Base-by-base conservation (phyloP, 306 rosid species). In the Begonia masoniana region DNA sequence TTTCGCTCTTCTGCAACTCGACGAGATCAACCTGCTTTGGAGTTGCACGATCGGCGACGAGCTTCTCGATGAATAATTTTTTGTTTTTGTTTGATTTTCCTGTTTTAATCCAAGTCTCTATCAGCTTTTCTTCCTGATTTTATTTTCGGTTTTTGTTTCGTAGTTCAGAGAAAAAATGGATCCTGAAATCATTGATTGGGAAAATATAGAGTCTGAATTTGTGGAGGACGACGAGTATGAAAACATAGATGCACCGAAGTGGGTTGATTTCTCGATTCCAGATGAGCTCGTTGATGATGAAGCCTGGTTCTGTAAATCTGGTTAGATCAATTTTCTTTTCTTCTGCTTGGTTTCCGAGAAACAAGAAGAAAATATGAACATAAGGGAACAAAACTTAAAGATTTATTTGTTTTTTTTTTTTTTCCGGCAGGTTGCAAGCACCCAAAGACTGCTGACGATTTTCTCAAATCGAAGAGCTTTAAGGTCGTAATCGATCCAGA, bases 111-210 rank as follows among this genome's bases (percentile, higher is more conserved):
- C 39, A 31, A 31, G 39, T 31, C 39, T 31, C 39, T 31, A 7
- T 31, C 39, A 6, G 39, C 39, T 6, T 31, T 31, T 31, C 49
- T 13, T 6, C 0, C 56, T 31, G 9, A 9, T 5, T 43, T 10
- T 12, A 9, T 47, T 55, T 43, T 17, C 35, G 15, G 3, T 14
- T 21, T 52, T 49, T 2, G 57, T 47, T 54, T 57, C 23, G 17
- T 49, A 71, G 76, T 16, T 49, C 56, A 13, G 55, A 17, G 14
- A 11, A n/a, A 55, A 45, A 47, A 80, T 81, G 84, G 81, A 77
- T 9, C 81, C 73, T 0, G 79, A 69, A 46, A 74, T 60, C 54
- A 69, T 81, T n/a, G 75, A 77, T 53, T 80, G 81, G 84, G 57
- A 71, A 17, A 69, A n/a, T 54, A 53, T 78, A 12, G 74, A 72